These are phyloP conservation scores for Phytophthora colocasiae DNA, from an alignment of 352 stramenopile genomes.

Conservation along the genomic window DNA sequence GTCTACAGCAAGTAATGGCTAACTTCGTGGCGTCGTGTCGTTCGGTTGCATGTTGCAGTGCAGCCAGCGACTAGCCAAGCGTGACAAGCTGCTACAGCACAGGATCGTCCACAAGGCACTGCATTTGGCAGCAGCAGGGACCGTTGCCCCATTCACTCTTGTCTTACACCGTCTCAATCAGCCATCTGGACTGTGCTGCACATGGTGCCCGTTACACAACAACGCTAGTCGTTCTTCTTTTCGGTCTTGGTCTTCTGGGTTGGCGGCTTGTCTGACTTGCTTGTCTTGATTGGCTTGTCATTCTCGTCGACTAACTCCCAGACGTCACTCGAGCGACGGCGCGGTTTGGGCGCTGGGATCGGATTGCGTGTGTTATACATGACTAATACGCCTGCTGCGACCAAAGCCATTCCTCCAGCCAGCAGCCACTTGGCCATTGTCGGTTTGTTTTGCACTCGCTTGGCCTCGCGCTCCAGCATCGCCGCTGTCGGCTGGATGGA, in stretches of 20 bases:
- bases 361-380: constrained; percentile 56
- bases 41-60: constrained; percentile 16
- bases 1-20: constrained; percentile 29
- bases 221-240: constrained; percentile 43
- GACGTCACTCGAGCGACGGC: constrained; percentile 41
- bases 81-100: constrained; percentile 15
- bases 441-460: constrained; percentile 17
- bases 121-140: constrained; percentile 14
- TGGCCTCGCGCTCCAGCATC: constrained; percentile 47
- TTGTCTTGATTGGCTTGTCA: constrained; percentile 34
- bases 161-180: constrained; percentile 15
- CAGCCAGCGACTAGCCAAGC: constrained; percentile 27
- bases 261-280: constrained; percentile 15
- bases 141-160: constrained; percentile 20
- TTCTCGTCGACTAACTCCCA: constrained; percentile 66
- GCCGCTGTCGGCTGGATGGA: constrained; percentile 53
- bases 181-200: constrained; percentile 8
- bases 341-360: constrained; percentile 27
- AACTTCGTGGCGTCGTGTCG: constrained; percentile 24
- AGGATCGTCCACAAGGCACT: constrained; percentile 17
- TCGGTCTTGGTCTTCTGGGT: constrained; percentile 18
- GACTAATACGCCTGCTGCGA: constrained; percentile 55
- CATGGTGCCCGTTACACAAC: constrained; percentile 9
- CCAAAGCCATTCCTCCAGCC: constrained; percentile 50
- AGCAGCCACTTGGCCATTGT: constrained; percentile 50